These are phyloP conservation scores for Mikania micrantha DNA, from an alignment of 129 eudicot genomes.

Conservation along the genomic window DNA sequence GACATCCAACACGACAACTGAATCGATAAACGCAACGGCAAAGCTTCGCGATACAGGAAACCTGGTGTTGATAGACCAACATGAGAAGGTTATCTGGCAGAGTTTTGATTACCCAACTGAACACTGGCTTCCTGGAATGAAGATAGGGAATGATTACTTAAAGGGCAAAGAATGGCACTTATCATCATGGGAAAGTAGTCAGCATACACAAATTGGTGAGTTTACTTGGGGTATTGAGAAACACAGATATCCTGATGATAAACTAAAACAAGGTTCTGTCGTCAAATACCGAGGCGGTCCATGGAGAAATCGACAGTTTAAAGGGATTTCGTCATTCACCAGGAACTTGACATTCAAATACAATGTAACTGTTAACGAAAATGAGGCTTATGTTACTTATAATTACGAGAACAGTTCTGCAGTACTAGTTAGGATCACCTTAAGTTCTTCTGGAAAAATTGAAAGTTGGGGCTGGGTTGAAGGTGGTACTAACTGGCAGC, in stretches of 20 bases:
- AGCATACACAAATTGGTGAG: constrained; percentile 29
- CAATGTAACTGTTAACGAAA: not conserved
- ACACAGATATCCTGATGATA: no score
- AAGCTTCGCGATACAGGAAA: constrained; percentile 26
- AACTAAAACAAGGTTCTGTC: not conserved
- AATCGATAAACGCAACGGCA: not conserved
- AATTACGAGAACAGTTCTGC: not conserved
- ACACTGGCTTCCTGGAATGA: no score
- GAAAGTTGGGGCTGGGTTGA: constrained; percentile 27
- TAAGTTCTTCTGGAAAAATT: constrained; percentile 14
- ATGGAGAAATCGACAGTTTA: constrained; percentile 17
- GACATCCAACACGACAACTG: constrained; percentile 17
- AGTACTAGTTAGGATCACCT: not conserved
- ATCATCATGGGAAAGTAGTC: constrained; percentile 30
- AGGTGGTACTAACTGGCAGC: constrained; percentile 24
- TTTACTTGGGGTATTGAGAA: constrained; percentile 10
- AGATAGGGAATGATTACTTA: no score
- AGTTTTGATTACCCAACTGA: no score
- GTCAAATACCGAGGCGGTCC: constrained; percentile 11
- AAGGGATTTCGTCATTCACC: constrained; percentile 6
- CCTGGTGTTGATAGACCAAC: constrained; percentile 17
- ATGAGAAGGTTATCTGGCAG: no score
- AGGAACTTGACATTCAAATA: not conserved
- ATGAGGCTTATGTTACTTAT: constrained; percentile 11
- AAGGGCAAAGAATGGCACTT: constrained; percentile 18